Conservation (phyloP, 805 yeast species). For the Priceomyces medius region DNA sequence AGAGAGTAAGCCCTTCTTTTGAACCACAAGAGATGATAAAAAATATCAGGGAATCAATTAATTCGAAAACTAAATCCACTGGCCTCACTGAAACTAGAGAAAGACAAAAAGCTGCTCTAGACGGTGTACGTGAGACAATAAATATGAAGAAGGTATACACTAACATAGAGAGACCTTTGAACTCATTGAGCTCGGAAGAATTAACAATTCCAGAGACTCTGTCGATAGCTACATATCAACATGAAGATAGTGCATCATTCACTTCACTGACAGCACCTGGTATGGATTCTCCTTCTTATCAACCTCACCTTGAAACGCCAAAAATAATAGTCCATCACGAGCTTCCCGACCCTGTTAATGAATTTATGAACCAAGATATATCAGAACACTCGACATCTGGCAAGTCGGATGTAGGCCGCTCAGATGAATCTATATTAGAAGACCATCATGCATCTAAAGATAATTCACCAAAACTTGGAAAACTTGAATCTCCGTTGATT, state of each 20-base stretch:
- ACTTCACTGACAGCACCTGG: background rate
- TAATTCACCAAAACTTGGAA: slow-evolving; percentile 1
- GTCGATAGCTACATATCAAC: background rate
- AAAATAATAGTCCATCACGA: slow-evolving; percentile 3
- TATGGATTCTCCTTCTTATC: background rate
- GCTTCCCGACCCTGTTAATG: background rate
- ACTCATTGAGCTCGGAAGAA: slow-evolving; percentile 7
- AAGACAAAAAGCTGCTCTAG: slow-evolving; percentile 23
- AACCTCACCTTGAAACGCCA: background rate
- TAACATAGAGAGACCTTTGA: slow-evolving; percentile 4
- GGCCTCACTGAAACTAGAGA: slow-evolving; percentile 13
- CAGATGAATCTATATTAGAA: slow-evolving; percentile 9
- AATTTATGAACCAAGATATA: too few species aligned
- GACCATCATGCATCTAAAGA: slow-evolving; percentile 6
- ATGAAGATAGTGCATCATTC: slow-evolving; percentile 1
- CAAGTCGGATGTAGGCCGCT: too few species aligned
- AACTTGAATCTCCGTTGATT: slow-evolving; percentile 20
- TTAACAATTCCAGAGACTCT: background rate
- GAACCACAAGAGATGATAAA: slow-evolving; percentile 33
- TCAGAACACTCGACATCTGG: too few species aligned
- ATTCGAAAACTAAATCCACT: slow-evolving; percentile 23
- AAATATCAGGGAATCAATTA: slow-evolving; percentile 28
- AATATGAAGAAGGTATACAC: slow-evolving; percentile 33
- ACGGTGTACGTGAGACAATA: slow-evolving; percentile 35
- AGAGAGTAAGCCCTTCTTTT: slow-evolving; percentile 16